Conservation (phyloP, 176 grass and related monocot genomes). For the Carex scoparia region DNA sequence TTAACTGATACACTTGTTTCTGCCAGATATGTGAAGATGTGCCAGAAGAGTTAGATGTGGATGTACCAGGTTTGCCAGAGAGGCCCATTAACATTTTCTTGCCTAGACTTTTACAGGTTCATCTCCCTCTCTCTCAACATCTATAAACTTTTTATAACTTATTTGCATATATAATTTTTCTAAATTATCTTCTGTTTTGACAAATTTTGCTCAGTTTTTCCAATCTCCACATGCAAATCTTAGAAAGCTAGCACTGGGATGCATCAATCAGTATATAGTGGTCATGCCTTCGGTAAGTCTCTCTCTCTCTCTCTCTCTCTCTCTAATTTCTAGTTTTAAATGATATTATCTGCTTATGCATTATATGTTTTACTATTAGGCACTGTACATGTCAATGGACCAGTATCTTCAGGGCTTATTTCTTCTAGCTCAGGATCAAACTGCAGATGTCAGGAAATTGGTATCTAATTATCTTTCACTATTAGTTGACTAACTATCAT, state of each 20-base stretch:
- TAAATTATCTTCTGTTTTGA: constrained; percentile 28
- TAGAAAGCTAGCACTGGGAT: constrained; percentile 81
- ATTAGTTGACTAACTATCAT: background rate
- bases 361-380: constrained; percentile 34
- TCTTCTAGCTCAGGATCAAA: constrained; percentile 69
- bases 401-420: constrained; percentile 96
- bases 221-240: constrained; percentile 76
- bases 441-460: constrained; percentile 90
- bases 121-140: background rate
- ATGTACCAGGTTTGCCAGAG: constrained; percentile 85
- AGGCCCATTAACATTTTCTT: constrained; percentile 90
- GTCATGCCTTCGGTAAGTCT: constrained; percentile 74
- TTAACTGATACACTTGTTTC: constrained; percentile 21
- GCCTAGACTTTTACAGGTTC: constrained; percentile 82
- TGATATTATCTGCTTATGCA: background rate
- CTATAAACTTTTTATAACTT: background rate
- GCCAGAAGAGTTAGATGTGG: constrained; percentile 88
- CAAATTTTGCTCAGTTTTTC: constrained; percentile 64
- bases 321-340: constrained; percentile 1
- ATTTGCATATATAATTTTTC: background rate
- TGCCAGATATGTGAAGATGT: constrained; percentile 94
- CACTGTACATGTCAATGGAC: constrained; percentile 89
- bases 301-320: background rate
- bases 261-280: constrained; percentile 89
- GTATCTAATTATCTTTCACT: constrained; percentile 28